Percentiles rank a stretch among this genome's conserved stretches.
Evolutionary conservation across 257 asterid genomes (phyloP).

Genomic region (Leptodermis oblonga): DNA sequence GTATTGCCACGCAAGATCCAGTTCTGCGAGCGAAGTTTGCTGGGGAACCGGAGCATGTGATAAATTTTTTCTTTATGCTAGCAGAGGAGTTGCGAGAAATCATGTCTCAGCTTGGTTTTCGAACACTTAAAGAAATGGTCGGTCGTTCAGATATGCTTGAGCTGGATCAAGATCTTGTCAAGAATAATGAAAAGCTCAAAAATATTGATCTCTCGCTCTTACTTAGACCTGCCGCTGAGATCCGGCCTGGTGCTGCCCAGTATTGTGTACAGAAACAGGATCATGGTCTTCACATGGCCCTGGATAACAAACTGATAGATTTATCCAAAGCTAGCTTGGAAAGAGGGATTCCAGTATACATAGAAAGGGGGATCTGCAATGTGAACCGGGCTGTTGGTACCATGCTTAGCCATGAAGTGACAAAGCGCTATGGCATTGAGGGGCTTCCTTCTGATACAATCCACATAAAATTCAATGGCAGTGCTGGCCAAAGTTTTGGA

Average conservation of each 20-base stretch:
- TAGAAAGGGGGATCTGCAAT: conserved; percentile 80
- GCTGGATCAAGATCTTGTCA: conserved; percentile 61
- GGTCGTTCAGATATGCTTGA: conserved; percentile 98
- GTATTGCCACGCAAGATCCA: conserved; percentile 99
- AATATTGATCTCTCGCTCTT: conserved; percentile 80
- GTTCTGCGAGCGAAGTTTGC: conserved; percentile 91
- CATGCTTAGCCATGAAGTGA: conserved; percentile 95
- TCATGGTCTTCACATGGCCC: conserved; percentile 92
- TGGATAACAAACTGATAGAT: conserved; percentile 73
- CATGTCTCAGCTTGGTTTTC: conserved; percentile 88
- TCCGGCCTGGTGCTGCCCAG: conserved; percentile 97
- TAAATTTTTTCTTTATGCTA: conserved; percentile 95
- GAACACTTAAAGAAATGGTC: conserved; percentile 82
- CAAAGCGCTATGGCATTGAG: conserved; percentile 61
- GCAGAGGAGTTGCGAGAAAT: conserved; percentile 96
- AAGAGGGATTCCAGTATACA: conserved; percentile 72
- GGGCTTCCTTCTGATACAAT: conserved; percentile 90
- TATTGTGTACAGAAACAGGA: conserved; percentile 94
- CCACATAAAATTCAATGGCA: conserved; percentile 82
- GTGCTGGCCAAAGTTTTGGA: conserved; percentile 99
- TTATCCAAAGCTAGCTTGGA: conserved; percentile 75
- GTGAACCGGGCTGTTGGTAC: conserved; percentile 97
- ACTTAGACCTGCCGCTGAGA: conserved; percentile 95
- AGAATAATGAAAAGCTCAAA: conserved; percentile 78
- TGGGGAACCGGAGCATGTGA: conserved; percentile 97